Evolutionary conservation across 179 eudicot genomes (phyloP).

Genomic region (Vitellaria paradoxa): DNA sequence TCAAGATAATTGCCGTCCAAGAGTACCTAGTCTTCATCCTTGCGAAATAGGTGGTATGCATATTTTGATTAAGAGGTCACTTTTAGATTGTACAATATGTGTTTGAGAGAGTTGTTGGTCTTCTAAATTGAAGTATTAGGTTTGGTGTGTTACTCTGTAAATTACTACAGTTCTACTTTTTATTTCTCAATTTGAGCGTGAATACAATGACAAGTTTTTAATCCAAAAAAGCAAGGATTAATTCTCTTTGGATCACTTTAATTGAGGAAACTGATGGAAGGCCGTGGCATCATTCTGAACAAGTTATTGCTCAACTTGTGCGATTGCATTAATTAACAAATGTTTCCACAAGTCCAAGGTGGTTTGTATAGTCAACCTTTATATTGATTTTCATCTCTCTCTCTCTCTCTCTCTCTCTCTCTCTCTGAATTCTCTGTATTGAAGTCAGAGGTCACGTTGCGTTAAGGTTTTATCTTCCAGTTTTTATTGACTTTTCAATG

Average conservation of each 20-base stretch:
- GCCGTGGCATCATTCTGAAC: neutral
- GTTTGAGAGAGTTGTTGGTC: constrained; percentile 4
- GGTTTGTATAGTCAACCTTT: neutral
- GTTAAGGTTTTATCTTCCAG: neutral
- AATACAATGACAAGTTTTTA: neutral
- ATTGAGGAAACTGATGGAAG: neutral
- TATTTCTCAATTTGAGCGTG: constrained; percentile 2
- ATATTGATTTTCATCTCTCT: too few relatives aligned
- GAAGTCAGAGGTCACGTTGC: neutral
- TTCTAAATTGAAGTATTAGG: neutral
- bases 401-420: neutral
- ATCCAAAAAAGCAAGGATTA: neutral
- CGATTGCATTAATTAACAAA: neutral
- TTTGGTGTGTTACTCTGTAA: neutral
- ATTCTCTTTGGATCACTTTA: neutral
- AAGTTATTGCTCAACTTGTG: neutral
- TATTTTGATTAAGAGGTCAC: neutral
- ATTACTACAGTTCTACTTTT: too few relatives aligned
- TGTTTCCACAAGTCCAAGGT: neutral
- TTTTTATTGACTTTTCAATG: neutral
- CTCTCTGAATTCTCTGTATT: neutral
- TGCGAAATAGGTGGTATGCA: too few relatives aligned
- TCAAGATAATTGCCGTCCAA: neutral
- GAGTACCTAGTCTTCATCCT: neutral
- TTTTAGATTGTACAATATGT: neutral